Percentiles rank a stretch among this genome's conserved stretches.
Evolutionary conservation across 2,329 filamentous ascomycete genomes (phyloP).

Genomic region (Helotiales sp.): DNA sequence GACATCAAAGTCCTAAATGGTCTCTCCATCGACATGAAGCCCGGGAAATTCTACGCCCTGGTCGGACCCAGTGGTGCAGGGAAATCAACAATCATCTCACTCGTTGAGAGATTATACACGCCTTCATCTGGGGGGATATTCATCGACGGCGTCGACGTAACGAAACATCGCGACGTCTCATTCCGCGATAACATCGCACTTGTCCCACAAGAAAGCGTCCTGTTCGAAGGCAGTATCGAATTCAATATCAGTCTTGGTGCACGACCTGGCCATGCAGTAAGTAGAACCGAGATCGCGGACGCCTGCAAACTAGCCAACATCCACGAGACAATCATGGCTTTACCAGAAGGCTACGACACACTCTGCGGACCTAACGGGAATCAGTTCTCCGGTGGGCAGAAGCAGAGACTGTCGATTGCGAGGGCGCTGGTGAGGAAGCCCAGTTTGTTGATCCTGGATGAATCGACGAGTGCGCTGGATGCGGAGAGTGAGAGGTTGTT

Average conservation of each 20-base stretch:
- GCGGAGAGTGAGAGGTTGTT: constrained; percentile 70
- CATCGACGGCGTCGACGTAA: constrained; percentile 48
- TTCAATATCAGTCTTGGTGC: constrained; percentile 63
- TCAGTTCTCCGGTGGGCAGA: constrained; percentile 77
- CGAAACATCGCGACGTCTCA: constrained; percentile 47
- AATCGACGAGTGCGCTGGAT: constrained; percentile 81
- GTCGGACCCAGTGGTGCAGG: constrained; percentile 70
- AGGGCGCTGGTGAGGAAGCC: constrained; percentile 75
- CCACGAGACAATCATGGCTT: constrained; percentile 66
- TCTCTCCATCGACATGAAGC: constrained; percentile 60
- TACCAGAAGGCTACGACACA: constrained; percentile 71
- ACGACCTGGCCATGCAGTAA: constrained; percentile 58
- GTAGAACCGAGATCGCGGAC: constrained; percentile 64
- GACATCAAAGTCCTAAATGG: constrained; percentile 60
- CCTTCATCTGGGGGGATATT: constrained; percentile 40
- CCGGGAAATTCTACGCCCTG: constrained; percentile 66
- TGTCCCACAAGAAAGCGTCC: constrained; percentile 62
- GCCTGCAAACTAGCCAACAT: constrained; percentile 70
- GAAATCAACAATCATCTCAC: constrained; percentile 68
- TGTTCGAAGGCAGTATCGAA: constrained; percentile 60
- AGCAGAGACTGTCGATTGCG: constrained; percentile 78
- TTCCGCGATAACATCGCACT: constrained; percentile 60
- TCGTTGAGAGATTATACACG: constrained; percentile 57
- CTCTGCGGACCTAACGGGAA: constrained; percentile 72
- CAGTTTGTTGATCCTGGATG: constrained; percentile 76